Evolutionary conservation across 352 stramenopile species (phyloP).

Genomic region (Pythium grandisporangium): DNA sequence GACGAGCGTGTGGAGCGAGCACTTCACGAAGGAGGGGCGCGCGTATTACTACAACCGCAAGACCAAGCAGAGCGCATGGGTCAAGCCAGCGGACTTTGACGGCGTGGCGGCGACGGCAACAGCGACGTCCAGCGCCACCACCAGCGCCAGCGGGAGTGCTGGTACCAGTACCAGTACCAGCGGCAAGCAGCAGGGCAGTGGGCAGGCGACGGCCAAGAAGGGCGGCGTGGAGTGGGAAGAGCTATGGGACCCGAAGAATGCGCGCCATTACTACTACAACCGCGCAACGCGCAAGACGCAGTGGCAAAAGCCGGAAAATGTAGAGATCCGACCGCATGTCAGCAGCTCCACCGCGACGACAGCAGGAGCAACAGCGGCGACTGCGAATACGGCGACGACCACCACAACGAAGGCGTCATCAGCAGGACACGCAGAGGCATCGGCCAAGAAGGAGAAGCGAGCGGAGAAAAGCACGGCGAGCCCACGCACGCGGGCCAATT

Average conservation of each 20-base stretch:
- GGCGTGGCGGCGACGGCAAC: conserved; percentile 17
- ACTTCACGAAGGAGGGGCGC: conserved; percentile 79
- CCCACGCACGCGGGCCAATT: too few species aligned
- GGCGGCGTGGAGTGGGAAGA: conserved; percentile 60
- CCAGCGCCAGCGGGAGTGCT: too few species aligned
- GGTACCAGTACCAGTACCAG: too few species aligned
- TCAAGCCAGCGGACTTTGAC: conserved; percentile 74
- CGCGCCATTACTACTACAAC: conserved; percentile 84
- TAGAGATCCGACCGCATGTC: conserved; percentile 65
- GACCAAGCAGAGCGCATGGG: conserved; percentile 84
- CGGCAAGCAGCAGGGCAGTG: conserved; percentile 2
- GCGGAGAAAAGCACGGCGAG: background rate
- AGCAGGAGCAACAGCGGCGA: too few species aligned
- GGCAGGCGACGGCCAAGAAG: conserved; percentile 8
- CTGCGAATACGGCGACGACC: background rate
- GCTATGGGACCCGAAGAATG: conserved; percentile 81
- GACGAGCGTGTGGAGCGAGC: conserved; percentile 55
- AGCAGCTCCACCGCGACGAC: too few species aligned
- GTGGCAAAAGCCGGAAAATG: conserved; percentile 65
- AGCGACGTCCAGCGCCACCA: conserved; percentile 1
- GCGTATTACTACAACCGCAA: conserved; percentile 86
- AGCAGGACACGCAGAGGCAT: conserved; percentile 4
- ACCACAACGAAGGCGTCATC: background rate
- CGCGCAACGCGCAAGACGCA: conserved; percentile 69
- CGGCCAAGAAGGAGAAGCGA: background rate